Conservation (phyloP, 1,284 basidiomycete genomes). For the Leccinum fuscescens region DNA sequence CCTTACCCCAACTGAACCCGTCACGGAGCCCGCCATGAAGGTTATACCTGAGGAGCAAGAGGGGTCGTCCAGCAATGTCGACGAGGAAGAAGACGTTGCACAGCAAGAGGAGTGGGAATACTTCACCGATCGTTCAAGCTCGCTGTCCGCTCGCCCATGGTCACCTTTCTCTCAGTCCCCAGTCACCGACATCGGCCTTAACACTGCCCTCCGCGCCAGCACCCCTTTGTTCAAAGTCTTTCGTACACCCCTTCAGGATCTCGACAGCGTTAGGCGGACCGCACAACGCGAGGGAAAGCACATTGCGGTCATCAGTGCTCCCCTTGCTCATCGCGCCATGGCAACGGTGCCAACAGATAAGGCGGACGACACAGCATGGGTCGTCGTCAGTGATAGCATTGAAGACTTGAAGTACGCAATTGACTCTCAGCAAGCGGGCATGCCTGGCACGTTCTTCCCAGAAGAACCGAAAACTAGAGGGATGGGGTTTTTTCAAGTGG, state of each 20-base stretch:
- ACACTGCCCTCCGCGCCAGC: conserved; percentile 30
- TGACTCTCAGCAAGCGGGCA: conserved; percentile 32
- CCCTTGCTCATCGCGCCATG: conserved; percentile 24
- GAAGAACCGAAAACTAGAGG: conserved; percentile 21
- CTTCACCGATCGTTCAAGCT: conserved; percentile 18
- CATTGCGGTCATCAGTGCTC: conserved; percentile 29
- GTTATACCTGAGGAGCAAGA: conserved; percentile 16
- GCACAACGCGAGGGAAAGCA: conserved; percentile 34
- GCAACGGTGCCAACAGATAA: conserved; percentile 20
- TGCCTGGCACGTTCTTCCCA: conserved; percentile 31
- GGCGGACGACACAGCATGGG: conserved; percentile 29
- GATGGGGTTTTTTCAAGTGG: conserved; percentile 32
- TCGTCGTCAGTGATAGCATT: conserved; percentile 33
- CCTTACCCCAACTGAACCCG: conserved; percentile 32
- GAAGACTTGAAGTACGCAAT: conserved; percentile 35
- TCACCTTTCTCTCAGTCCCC: conserved; percentile 30
- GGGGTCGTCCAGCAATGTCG: conserved; percentile 7
- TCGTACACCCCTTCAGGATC: conserved; percentile 31
- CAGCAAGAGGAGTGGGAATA: conserved; percentile 14
- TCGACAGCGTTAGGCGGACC: conserved; percentile 22
- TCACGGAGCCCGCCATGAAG: conserved; percentile 21
- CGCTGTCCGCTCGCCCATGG: conserved; percentile 25
- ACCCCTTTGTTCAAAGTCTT: conserved; percentile 37
- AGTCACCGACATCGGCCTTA: conserved; percentile 23
- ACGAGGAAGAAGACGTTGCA: conserved; percentile 11